Evolutionary conservation across 2,329 filamentous ascomycete species (phyloP).

Genomic region (Berkeleyomyces rouxiae): DNA sequence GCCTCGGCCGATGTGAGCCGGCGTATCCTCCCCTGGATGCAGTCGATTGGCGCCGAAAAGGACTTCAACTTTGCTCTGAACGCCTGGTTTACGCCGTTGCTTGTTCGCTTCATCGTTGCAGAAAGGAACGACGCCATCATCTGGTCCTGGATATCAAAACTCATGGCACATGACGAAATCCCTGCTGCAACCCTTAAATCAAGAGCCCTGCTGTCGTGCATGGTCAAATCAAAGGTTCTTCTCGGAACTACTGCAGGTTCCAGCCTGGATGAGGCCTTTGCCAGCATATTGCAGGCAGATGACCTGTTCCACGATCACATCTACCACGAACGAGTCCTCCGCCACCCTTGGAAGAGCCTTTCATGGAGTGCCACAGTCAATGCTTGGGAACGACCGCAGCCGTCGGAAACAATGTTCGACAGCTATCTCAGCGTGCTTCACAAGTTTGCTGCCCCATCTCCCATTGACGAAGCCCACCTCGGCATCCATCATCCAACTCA

Average conservation of each 20-base stretch:
- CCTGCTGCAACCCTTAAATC: conserved; percentile 16
- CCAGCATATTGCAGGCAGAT: conserved; percentile 30
- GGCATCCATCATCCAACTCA: conserved; percentile 36
- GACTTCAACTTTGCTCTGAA: conserved; percentile 30
- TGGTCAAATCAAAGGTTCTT: conserved; percentile 28
- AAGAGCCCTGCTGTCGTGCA: conserved; percentile 22
- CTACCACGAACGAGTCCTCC: conserved; percentile 23
- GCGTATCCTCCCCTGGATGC: conserved; percentile 37
- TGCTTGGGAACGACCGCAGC: conserved; percentile 27
- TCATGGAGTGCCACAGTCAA: conserved; percentile 37
- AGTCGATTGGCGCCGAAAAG: conserved; percentile 31
- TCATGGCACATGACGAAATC: conserved; percentile 20
- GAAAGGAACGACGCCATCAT: conserved; percentile 34
- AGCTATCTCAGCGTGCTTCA: conserved; percentile 32
- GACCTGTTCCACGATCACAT: conserved; percentile 24
- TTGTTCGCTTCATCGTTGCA: conserved; percentile 35
- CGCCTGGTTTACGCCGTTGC: conserved; percentile 22
- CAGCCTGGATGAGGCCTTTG: conserved; percentile 34
- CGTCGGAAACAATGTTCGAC: conserved; percentile 34
- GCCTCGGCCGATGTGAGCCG: conserved; percentile 28
- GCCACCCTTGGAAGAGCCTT: conserved; percentile 28
- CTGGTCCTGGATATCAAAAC: conserved; percentile 35
- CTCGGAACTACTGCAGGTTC: conserved; percentile 14
- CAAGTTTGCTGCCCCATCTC: conserved; percentile 22
- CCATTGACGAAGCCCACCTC: conserved; percentile 35